Conservation (phyloP, 1,139 yeast species). For the Nakaseomyces uthaithaninus region DNA sequence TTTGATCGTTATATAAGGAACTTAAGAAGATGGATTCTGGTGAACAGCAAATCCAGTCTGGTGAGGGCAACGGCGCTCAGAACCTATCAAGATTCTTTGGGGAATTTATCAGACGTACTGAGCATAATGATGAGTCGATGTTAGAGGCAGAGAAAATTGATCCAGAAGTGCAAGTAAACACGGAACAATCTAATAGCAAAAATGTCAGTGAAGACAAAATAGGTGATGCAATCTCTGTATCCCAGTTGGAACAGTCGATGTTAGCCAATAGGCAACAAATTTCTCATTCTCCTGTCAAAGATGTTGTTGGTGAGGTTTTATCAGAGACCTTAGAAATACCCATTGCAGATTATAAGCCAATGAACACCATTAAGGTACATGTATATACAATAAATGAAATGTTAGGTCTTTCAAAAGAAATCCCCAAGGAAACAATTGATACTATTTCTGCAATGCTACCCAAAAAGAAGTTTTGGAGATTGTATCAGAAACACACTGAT, state of each 20-base stretch:
- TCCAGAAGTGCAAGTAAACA: too few species aligned
- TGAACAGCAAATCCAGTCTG: too few species aligned
- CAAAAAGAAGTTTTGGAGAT: constrained; percentile 31
- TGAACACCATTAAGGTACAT: constrained; percentile 11
- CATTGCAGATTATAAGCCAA: constrained; percentile 21
- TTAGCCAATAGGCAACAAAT: constrained; percentile 1
- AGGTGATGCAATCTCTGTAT: constrained; percentile 1
- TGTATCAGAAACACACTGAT: constrained; percentile 23
- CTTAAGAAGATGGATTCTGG: too few species aligned
- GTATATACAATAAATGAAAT: constrained; percentile 24
- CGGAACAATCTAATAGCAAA: too few species aligned
- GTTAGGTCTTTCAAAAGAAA: constrained; percentile 12
- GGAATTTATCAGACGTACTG: constrained; percentile 5
- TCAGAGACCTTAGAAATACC: constrained; percentile 1
- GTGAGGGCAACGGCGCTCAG: constrained; percentile 1
- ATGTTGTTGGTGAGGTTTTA: not conserved
- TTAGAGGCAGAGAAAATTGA: not conserved
- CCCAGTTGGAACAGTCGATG: constrained; percentile 1
- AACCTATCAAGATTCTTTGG: constrained; percentile 6
- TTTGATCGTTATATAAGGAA: too few species aligned
- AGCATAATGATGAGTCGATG: not conserved
- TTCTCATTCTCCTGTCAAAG: not conserved
- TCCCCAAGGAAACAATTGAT: constrained; percentile 15
- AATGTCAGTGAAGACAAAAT: not conserved
- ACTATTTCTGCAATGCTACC: constrained; percentile 19